Percentiles rank a stretch among this genome's conserved stretches.
Conservation (phyloP, 148 eudicot species). For the Rhododendron henanense region DNA sequence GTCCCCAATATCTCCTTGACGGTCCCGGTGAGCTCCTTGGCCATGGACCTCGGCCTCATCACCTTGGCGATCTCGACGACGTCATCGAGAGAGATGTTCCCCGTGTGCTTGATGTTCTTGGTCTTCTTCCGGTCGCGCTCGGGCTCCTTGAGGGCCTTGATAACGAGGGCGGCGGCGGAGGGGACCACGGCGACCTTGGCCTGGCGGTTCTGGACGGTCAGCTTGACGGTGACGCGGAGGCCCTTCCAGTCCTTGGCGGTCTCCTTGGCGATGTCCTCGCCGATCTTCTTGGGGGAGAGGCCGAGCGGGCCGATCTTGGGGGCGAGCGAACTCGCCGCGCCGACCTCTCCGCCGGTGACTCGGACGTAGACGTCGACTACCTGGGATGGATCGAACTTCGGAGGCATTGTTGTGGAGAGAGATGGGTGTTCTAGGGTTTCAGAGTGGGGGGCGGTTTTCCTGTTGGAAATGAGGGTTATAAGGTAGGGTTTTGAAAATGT, state of each 20-base stretch:
- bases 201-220: slow-evolving; percentile 77
- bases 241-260: slow-evolving; percentile 57
- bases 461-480: not conserved
- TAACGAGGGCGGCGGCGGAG: slow-evolving; percentile 72
- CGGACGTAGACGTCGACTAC: slow-evolving; percentile 38
- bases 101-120: slow-evolving; percentile 73
- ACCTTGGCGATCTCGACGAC: slow-evolving; percentile 68
- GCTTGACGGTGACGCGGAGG: slow-evolving; percentile 76
- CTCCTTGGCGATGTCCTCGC: slow-evolving; percentile 40
- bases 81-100: slow-evolving; percentile 63
- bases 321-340: slow-evolving; percentile 36
- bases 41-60: slow-evolving; percentile 66
- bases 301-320: slow-evolving; percentile 41
- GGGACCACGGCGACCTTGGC: slow-evolving; percentile 79
- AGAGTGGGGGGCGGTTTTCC: not conserved
- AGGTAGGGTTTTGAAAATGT: slow-evolving; percentile 7
- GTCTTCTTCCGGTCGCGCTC: slow-evolving; percentile 70
- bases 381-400: slow-evolving; percentile 35
- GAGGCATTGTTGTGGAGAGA: slow-evolving; percentile 19
- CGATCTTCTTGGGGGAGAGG: slow-evolving; percentile 41
- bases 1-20: slow-evolving; percentile 80
- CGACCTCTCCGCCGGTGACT: slow-evolving; percentile 40
- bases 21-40: slow-evolving; percentile 52
- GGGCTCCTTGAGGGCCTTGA: slow-evolving; percentile 77
- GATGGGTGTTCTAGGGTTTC: not conserved